Percentiles rank a stretch among this genome's conserved stretches.
phyloP scores from a whole-genome alignment of 2,329 filamentous ascomycete species.

The Curvularia eragrostidis region DNA sequence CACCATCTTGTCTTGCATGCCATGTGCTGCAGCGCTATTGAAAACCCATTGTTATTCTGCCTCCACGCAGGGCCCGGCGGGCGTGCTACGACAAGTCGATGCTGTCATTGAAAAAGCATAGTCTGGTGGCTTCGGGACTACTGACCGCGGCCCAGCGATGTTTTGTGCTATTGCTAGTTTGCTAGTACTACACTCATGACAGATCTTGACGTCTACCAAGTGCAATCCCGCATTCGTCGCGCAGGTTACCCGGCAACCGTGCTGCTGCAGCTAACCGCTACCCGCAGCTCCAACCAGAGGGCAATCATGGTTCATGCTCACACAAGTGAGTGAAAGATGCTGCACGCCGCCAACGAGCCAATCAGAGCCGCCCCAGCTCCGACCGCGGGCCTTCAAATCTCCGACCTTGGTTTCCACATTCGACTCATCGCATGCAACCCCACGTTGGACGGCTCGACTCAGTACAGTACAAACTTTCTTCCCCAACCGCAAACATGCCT shows the following conservation, averaged over 20 bases:
- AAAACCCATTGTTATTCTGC: not conserved
- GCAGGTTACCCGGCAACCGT: not conserved
- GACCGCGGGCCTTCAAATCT: constrained; percentile 32
- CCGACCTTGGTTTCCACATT: constrained; percentile 29
- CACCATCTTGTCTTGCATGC: not conserved
- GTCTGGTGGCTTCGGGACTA: not conserved
- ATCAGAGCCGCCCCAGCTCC: constrained; percentile 26
- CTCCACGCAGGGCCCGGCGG: not conserved
- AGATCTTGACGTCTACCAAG: not conserved
- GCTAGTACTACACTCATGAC: not conserved
- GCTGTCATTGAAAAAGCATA: not conserved
- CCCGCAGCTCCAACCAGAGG: not conserved
- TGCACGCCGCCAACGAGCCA: constrained; percentile 20
- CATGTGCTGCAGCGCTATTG: not conserved
- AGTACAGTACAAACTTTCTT: constrained; percentile 15
- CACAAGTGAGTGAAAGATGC: not conserved
- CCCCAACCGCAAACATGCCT: constrained; percentile 47
- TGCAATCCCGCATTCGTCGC: not conserved
- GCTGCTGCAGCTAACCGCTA: not conserved
- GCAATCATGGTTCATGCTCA: not conserved
- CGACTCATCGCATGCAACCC: constrained; percentile 36
- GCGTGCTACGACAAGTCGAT: not conserved
- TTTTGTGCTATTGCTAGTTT: not conserved
- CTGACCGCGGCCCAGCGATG: not conserved
- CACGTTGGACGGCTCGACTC: constrained; percentile 21